Percentiles rank a stretch among this genome's conserved stretches.
phyloP scores from a whole-genome alignment of 139 green algal genomes.

The Spirogloea muscicola region DNA sequence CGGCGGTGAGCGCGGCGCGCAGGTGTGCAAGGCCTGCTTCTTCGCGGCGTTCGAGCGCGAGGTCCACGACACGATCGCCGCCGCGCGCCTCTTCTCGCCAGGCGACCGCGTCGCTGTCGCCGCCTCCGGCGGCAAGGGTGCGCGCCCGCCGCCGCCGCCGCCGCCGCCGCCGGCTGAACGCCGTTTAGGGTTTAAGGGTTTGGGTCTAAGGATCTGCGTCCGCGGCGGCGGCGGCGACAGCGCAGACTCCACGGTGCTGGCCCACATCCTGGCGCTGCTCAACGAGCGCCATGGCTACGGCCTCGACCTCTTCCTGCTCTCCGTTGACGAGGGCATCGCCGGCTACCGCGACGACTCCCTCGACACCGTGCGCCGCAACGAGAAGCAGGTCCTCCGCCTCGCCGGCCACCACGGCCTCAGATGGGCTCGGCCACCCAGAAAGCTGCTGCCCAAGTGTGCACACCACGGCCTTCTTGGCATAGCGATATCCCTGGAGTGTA shows the following conservation, averaged over 20 bases:
- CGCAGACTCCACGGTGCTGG: slow-evolving; percentile 91
- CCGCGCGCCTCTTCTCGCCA: slow-evolving; percentile 65
- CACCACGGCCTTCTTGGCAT: no score
- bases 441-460: no score
- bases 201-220: no score
- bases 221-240: no score
- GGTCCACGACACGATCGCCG: slow-evolving; percentile 85
- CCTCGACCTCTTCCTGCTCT: slow-evolving; percentile 92
- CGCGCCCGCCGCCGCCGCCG: slow-evolving; percentile 67
- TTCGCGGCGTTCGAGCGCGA: slow-evolving; percentile 81
- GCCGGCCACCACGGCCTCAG: no score
- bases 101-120: slow-evolving; percentile 86
- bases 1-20: no score
- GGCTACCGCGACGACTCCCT: slow-evolving; percentile 94
- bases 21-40: slow-evolving; percentile 91
- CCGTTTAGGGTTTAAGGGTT: background rate
- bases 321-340: slow-evolving; percentile 92
- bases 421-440: no score
- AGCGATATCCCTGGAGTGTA: no score
- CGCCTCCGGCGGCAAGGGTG: slow-evolving; percentile 61
- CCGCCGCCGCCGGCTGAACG: background rate
- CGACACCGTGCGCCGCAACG: slow-evolving; percentile 93
- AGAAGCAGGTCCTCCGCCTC: slow-evolving; percentile 63
- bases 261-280: slow-evolving; percentile 85
- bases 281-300: slow-evolving; percentile 90